Base-by-base conservation (phyloP, 73 alveolate genomes). In the Blepharisma stoltei region DNA sequence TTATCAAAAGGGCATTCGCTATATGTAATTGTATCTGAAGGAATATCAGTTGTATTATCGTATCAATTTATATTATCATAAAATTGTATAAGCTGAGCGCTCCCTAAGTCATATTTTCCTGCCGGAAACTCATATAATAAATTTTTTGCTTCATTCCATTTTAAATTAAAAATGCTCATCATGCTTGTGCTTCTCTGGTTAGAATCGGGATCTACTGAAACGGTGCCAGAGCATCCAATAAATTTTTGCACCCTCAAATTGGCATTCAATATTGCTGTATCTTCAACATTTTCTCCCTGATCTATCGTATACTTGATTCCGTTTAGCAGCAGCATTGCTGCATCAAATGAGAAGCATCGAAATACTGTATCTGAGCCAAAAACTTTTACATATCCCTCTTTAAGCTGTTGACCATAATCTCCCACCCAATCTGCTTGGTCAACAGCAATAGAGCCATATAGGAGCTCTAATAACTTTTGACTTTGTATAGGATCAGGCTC, bases 341-440 rank as follows among this genome's bases (percentile, higher is more conserved):
- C 37, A 25, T 60, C 73, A 60, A 14, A 60, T 60, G 73, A 14
- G 18, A 60, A 9, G 46, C 73, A 60, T 38, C 41, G 41, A 60
- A 14, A 60, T 60, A 18, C 14, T 1, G 18, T 20, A 1, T 25
- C 23, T 4, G 18, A 60, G 11, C 49, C 11, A 18, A 1, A 14
- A 8, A 14, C 5, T 60, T 60, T 25, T 8, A 60, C 46, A 60
- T 60, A 14, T 60, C 73, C 45, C 5, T 60, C 38, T 60, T 9
- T 18, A 60, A 18, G n/a, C 4, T 60, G 41, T 47, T 5, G 0
- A 1, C 73, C 73, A 8, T 14, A 60, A 1, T 60, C 45, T 60
- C 73, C 73, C 14, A 9, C 46, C 37, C 45, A 60, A 14, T 25
- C 73, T 18, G 0, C 23, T 20, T 14, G 11, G 5, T n/a, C 14